A percentile compares a stretch with the other conserved stretches of the same genome.
Conservation (phyloP, 2,329 filamentous ascomycete species). For the Furcasterigmium furcatum region DNA sequence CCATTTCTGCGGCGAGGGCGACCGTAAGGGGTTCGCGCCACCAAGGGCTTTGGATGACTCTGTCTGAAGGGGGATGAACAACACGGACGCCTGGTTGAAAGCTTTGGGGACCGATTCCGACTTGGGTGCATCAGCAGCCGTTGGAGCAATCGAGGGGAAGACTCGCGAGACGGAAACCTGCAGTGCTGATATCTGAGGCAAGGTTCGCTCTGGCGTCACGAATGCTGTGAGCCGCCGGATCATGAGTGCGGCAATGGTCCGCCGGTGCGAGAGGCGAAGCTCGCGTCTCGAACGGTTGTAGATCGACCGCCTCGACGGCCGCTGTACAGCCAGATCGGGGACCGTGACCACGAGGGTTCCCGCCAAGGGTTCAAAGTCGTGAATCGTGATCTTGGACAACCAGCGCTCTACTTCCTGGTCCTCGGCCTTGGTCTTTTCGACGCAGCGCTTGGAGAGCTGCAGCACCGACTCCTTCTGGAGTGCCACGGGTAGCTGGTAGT, state of each 20-base stretch:
- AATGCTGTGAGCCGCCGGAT: slow-evolving; percentile 46
- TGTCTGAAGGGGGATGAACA: slow-evolving; percentile 28
- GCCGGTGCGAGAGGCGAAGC: slow-evolving; percentile 29
- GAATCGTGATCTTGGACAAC: slow-evolving; percentile 46
- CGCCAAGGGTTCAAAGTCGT: slow-evolving; percentile 41
- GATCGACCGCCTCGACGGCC: slow-evolving; percentile 11
- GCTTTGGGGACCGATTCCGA: slow-evolving; percentile 25
- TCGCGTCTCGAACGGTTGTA: slow-evolving; percentile 15
- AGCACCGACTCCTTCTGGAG: slow-evolving; percentile 65
- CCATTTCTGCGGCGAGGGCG: slow-evolving; percentile 28
- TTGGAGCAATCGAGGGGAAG: slow-evolving; percentile 39
- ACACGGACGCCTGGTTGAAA: slow-evolving; percentile 35
- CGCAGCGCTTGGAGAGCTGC: slow-evolving; percentile 51
- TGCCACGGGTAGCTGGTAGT: slow-evolving; percentile 63
- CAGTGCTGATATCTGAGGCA: slow-evolving; percentile 38
- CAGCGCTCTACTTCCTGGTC: slow-evolving; percentile 51
- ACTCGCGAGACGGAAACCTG: slow-evolving; percentile 42
- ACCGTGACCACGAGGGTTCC: slow-evolving; percentile 46
- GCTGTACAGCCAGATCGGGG: slow-evolving; percentile 27
- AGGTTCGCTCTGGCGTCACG: slow-evolving; percentile 44
- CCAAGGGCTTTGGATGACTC: not conserved
- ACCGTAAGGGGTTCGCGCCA: not conserved
- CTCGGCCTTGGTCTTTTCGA: slow-evolving; percentile 35
- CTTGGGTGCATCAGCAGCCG: slow-evolving; percentile 8
- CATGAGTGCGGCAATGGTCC: slow-evolving; percentile 40